phyloP scores from a whole-genome alignment of 352 stramenopile genomes.

The Discostella stelligera region DNA sequence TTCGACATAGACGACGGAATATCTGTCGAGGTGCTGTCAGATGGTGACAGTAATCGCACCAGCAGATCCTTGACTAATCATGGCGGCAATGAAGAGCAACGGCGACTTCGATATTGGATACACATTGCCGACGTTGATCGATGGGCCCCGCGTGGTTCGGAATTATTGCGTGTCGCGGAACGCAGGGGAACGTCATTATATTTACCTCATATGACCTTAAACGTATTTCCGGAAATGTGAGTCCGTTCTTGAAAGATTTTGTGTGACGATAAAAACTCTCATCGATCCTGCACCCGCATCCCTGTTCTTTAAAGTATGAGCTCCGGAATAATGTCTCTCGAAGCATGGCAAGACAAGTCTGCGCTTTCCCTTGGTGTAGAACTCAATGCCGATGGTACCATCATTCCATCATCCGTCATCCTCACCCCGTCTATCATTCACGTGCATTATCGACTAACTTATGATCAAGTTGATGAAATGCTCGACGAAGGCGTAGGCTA shows the following conservation, averaged over 20 bases:
- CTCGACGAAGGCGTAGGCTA: conserved; percentile 71
- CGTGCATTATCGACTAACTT: conserved; percentile 73
- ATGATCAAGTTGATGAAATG: conserved; percentile 81
- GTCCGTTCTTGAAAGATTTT: neutral
- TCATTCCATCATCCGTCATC: conserved; percentile 54
- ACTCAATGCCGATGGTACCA: conserved; percentile 67
- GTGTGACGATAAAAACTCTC: neutral
- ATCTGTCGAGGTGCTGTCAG: conserved; percentile 55
- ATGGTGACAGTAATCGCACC: conserved; percentile 8
- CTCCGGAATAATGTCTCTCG: conserved; percentile 62
- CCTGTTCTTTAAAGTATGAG: conserved; percentile 17
- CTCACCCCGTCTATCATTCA: conserved; percentile 61
- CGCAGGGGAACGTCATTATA: conserved; percentile 66
- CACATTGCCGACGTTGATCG: conserved; percentile 80
- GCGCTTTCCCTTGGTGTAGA: conserved; percentile 70
- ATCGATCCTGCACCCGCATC: neutral
- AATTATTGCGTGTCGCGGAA: conserved; percentile 58
- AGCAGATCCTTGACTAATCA: neutral
- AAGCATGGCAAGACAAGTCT: conserved; percentile 41
- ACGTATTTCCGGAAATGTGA: conserved; percentile 69
- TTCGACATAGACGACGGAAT: conserved; percentile 79
- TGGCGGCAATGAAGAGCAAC: neutral
- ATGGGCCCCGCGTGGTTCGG: conserved; percentile 55
- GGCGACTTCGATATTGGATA: conserved; percentile 68
- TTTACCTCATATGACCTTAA: conserved; percentile 57